Evolutionary conservation across 768 basidiomycete genomes (phyloP).

Genomic region (Podaxis sp.): DNA sequence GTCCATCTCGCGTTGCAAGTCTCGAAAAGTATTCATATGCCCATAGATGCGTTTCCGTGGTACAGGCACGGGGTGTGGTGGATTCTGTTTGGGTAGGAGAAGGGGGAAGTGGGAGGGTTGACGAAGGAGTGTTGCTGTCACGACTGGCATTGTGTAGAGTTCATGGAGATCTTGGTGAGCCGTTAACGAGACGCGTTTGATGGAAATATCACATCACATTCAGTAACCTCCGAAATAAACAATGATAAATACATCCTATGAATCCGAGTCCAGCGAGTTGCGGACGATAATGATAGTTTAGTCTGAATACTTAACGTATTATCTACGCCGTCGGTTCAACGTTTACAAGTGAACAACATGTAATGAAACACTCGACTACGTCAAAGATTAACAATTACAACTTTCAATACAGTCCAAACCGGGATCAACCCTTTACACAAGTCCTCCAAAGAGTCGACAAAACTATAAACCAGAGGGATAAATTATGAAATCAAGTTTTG

Average conservation of each 20-base stretch:
- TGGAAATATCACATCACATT: neutral
- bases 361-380: no score
- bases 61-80: conserved; percentile 63
- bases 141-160: conserved; percentile 38
- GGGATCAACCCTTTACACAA: neutral
- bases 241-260: neutral
- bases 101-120: conserved; percentile 61
- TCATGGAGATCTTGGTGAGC: neutral
- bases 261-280: neutral
- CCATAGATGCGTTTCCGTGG: conserved; percentile 51
- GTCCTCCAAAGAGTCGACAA: neutral
- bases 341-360: neutral
- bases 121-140: conserved; percentile 74
- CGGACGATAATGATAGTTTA: neutral
- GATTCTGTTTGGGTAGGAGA: conserved; percentile 65
- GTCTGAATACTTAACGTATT: neutral
- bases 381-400: neutral
- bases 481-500: conserved; percentile 27
- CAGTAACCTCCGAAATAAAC: neutral
- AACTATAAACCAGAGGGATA: neutral
- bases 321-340: neutral
- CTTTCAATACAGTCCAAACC: neutral
- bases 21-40: conserved; percentile 61
- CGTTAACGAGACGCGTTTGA: neutral
- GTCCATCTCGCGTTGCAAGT: conserved; percentile 75